Percentiles rank a stretch among this genome's conserved stretches.
Evolutionary conservation across 2,329 filamentous ascomycete genomes (phyloP).

Genomic region (Neopestalotiopsis sp.): DNA sequence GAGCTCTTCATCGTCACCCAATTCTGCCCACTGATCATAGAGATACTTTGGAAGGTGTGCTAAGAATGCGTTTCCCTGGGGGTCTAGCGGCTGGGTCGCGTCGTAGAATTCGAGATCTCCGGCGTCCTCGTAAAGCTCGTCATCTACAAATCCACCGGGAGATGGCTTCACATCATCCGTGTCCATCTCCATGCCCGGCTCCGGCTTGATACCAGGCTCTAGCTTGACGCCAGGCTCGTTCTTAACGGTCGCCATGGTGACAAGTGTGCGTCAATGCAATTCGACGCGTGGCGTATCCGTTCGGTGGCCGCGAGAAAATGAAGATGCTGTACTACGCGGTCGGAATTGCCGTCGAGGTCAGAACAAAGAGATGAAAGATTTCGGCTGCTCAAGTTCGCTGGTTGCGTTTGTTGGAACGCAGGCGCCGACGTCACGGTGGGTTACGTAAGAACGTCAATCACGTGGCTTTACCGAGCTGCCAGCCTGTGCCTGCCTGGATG

Average conservation of each 20-base stretch:
- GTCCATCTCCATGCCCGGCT: slow-evolving; percentile 53
- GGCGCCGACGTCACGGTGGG: slow-evolving; percentile 13
- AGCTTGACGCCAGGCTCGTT: slow-evolving; percentile 13
- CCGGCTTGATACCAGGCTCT: slow-evolving; percentile 32
- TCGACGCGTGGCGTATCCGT: background rate
- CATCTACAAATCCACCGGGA: slow-evolving; percentile 58
- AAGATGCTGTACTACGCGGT: background rate
- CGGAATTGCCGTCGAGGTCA: background rate
- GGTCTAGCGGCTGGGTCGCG: slow-evolving; percentile 42
- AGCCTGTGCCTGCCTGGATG: background rate
- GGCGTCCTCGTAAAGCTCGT: slow-evolving; percentile 69
- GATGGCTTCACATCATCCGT: slow-evolving; percentile 47
- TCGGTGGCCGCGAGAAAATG: background rate
- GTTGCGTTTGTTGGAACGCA: background rate
- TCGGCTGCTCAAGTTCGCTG: background rate
- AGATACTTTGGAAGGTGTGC: slow-evolving; percentile 80
- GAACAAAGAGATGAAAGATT: slow-evolving; percentile 14
- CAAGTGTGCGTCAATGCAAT: background rate
- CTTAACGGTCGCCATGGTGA: slow-evolving; percentile 29
- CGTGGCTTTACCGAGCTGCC: background rate
- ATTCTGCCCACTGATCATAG: slow-evolving; percentile 77
- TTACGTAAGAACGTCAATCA: slow-evolving; percentile 13
- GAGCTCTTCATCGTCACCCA: slow-evolving; percentile 83
- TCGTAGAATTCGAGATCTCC: slow-evolving; percentile 63
- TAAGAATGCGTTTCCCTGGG: slow-evolving; percentile 65